Base-by-base conservation (phyloP, 768 basidiomycete species). In the Kondoa subrosea region DNA sequence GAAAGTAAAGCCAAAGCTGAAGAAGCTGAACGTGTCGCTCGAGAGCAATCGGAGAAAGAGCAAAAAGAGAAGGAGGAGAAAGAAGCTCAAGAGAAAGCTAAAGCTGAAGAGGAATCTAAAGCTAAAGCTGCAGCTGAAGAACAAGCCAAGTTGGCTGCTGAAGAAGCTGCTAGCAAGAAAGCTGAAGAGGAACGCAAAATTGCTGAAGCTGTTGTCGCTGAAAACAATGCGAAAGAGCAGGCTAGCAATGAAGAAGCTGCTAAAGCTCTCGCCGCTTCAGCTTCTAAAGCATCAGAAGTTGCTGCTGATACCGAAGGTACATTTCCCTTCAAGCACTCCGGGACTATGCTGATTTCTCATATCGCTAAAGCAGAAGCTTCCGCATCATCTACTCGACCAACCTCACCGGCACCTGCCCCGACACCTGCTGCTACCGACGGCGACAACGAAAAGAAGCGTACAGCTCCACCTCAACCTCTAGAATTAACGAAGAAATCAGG, bases 91-190 rank as follows among this genome's bases (percentile, higher is more conserved):
- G 64, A 34, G 67, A 68, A 67, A 72, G 73, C 29, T 26, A 74
- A 74, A 66, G 77, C 77, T 3, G 60, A 70, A 34, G 69, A 66
- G 56, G 68, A 69, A 26, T 71, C 73, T 32, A 72, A 75, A 29
- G 68, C 68, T 27, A 67, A 74, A 57, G 72, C 69, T 68, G 69
- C 73, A 65, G 67, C 69, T 1, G 77, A 78, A 64, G 76, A 74
- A 33, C 29, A 69, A 40, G 77, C 76, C 59, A 74, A 76, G 15
- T 64, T 70, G 25, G 70, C 59, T 25, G 67, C 69, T 30, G 72
- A 72, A 26, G 71, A 74, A 29, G 69, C 66, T 68, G 70, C 71
- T 65, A 71, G 72, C 59, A 74, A 71, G 70, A 68, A 73, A 65
- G 64, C 66, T 2, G 77, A 77, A 64, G 75, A 73, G 34, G n/a